Evolutionary conservation across 78 protist species (phyloP).

Genomic region (Cavenderia fasciculata): DNA sequence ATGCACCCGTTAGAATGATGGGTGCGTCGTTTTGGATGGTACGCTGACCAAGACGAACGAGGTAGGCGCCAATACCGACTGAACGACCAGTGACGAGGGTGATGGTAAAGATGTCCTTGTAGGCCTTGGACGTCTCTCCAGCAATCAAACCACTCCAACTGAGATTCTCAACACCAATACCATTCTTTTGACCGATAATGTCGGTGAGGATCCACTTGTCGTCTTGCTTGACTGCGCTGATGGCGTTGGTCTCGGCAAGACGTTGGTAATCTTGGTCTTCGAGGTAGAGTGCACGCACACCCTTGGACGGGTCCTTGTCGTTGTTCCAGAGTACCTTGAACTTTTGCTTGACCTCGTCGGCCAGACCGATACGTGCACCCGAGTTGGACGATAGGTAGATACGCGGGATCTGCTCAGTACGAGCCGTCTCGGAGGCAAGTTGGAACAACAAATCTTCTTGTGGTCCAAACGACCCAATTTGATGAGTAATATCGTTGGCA

Average conservation of each 20-base stretch:
- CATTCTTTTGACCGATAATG: constrained; percentile 91
- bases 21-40: constrained; percentile 90
- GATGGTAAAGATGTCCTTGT: constrained; percentile 94
- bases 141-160: constrained; percentile 97
- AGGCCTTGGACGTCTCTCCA: constrained; percentile 96
- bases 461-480: constrained; percentile 94
- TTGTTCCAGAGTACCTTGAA: constrained; percentile 91
- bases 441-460: constrained; percentile 82
- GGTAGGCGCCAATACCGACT: constrained; percentile 99
- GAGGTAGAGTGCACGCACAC: constrained; percentile 94
- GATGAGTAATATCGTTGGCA: constrained; percentile 97
- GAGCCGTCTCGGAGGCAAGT: constrained; percentile 89
- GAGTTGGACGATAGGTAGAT: constrained; percentile 95
- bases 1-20: constrained; percentile 96
- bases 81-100: constrained; percentile 94
- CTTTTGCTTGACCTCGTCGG: constrained; percentile 87
- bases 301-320: constrained; percentile 61
- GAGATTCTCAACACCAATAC: constrained; percentile 98
- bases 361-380: constrained; percentile 99
- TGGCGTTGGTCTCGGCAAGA: not conserved
- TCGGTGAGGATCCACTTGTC: constrained; percentile 79
- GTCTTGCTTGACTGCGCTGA: constrained; percentile 42
- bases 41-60: constrained; percentile 97
- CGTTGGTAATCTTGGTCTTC: constrained; percentile 80
- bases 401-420: constrained; percentile 91